These are phyloP conservation scores for Mycena olivaceomarginata DNA, from an alignment of 768 basidiomycete genomes.

Conservation along the genomic window DNA sequence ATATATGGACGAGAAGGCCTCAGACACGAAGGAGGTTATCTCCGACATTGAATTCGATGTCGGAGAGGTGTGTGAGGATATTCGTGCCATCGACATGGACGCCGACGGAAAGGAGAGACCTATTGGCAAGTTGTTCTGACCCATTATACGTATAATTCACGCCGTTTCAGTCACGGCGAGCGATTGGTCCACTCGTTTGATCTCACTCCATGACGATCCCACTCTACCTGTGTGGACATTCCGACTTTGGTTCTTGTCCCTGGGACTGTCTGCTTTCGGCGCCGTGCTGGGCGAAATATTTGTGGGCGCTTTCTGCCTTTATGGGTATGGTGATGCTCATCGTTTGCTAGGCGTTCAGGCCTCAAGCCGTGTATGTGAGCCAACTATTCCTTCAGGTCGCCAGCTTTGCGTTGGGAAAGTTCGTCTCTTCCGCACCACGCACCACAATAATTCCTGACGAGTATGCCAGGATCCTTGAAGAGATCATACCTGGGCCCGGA, in stretches of 20 bases:
- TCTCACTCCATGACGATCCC: constrained; percentile 55
- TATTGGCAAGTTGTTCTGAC: constrained; percentile 37
- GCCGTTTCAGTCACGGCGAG: constrained; percentile 43
- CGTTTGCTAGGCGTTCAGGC: constrained; percentile 36
- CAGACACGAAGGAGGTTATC: constrained; percentile 30
- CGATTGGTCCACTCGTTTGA: constrained; percentile 49
- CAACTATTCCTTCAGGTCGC: constrained; percentile 47
- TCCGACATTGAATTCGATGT: constrained; percentile 8
- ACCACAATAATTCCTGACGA: neutral
- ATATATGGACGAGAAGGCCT: constrained; percentile 35
- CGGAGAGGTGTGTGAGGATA: constrained; percentile 49
- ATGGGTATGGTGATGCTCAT: neutral
- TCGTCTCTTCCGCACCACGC: constrained; percentile 1
- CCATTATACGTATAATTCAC: neutral
- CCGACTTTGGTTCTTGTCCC: constrained; percentile 51
- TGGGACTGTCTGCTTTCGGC: constrained; percentile 55
- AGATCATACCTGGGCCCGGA: constrained; percentile 44
- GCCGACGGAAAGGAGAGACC: constrained; percentile 47
- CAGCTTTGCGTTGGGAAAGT: constrained; percentile 41
- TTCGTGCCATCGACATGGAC: constrained; percentile 48
- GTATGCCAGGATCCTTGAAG: constrained; percentile 27
- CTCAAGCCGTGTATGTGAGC: constrained; percentile 43
- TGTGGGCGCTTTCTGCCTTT: neutral
- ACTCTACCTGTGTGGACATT: constrained; percentile 54
- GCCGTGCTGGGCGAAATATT: constrained; percentile 51